A percentile compares a stretch with the other conserved stretches of the same genome.
Conservation (phyloP, 2,329 filamentous ascomycete genomes). For the Plectosphaerella cucumerina region DNA sequence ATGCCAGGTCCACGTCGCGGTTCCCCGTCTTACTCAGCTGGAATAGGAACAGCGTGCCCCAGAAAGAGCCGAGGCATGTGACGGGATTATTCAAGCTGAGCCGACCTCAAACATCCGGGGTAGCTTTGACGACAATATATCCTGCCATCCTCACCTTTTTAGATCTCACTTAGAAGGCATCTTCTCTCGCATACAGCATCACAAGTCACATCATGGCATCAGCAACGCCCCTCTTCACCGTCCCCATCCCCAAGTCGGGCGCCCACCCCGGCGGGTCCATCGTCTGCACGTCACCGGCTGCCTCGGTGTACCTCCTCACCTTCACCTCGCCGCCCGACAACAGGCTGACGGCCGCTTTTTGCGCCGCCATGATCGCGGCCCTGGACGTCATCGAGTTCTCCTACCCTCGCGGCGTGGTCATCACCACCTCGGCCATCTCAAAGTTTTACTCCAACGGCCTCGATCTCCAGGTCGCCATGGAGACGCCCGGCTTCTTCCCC, state of each 20-base stretch:
- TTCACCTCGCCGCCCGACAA: slow-evolving; percentile 72
- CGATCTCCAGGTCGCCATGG: slow-evolving; percentile 65
- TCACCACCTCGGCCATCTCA: slow-evolving; percentile 67
- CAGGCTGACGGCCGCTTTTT: slow-evolving; percentile 65
- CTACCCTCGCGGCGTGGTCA: slow-evolving; percentile 61
- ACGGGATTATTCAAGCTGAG: too few species aligned
- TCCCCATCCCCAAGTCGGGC: slow-evolving; percentile 47
- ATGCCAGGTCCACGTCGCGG: too few species aligned
- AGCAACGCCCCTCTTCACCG: slow-evolving; percentile 46
- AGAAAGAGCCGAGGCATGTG: too few species aligned
- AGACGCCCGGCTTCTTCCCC: slow-evolving; percentile 57
- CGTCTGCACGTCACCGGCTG: slow-evolving; percentile 55
- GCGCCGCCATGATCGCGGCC: slow-evolving; percentile 61
- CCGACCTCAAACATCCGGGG: too few species aligned
- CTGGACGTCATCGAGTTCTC: slow-evolving; percentile 71
- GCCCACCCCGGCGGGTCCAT: slow-evolving; percentile 52
- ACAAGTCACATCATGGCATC: slow-evolving; percentile 18
- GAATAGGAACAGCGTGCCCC: too few species aligned
- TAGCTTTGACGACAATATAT: too few species aligned
- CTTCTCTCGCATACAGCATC: too few species aligned
- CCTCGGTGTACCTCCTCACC: slow-evolving; percentile 66
- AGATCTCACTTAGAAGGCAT: too few species aligned
- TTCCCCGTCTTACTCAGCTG: too few species aligned
- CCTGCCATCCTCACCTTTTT: too few species aligned
- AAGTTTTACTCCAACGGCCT: slow-evolving; percentile 85